Evolutionary conservation across 2,329 filamentous ascomycete species (phyloP).

Genomic region (Colletotrichum eremochloae): DNA sequence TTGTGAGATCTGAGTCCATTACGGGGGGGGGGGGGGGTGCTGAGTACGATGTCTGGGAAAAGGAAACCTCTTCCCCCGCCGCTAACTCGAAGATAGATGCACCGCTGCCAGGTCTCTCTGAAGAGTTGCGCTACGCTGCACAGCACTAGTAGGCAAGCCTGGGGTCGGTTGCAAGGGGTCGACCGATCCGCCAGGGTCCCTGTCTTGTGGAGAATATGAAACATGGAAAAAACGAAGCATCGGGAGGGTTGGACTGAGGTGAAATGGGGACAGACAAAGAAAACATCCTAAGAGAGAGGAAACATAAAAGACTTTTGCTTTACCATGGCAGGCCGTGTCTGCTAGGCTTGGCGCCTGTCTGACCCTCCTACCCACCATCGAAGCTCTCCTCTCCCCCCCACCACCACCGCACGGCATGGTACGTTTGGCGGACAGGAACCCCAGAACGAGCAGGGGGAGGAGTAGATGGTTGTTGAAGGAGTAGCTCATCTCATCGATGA

Average conservation of each 20-base stretch:
- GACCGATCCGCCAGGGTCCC: slow-evolving; percentile 31
- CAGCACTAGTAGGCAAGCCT: not conserved
- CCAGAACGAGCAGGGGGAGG: slow-evolving; percentile 11
- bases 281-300: slow-evolving; percentile 19
- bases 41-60: slow-evolving; percentile 35
- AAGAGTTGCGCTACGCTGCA: slow-evolving; percentile 20
- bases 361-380: slow-evolving; percentile 14
- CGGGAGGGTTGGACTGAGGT: slow-evolving; percentile 13
- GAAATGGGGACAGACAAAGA: slow-evolving; percentile 33
- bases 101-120: slow-evolving; percentile 6
- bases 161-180: slow-evolving; percentile 35
- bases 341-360: slow-evolving; percentile 31
- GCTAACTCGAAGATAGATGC: slow-evolving; percentile 18
- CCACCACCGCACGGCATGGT: slow-evolving; percentile 35
- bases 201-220: slow-evolving; percentile 36
- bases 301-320: slow-evolving; percentile 26
- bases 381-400: slow-evolving; percentile 5
- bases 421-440: slow-evolving; percentile 18
- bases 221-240: slow-evolving; percentile 39
- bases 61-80: slow-evolving; percentile 6
- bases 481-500: not conserved
- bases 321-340: slow-evolving; percentile 17
- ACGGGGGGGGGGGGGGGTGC: not conserved
- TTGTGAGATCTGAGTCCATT: slow-evolving; percentile 26
- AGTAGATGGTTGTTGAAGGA: slow-evolving; percentile 15